Base-by-base conservation (phyloP, 768 basidiomycete genomes). In the Rhizopogon rudus region DNA sequence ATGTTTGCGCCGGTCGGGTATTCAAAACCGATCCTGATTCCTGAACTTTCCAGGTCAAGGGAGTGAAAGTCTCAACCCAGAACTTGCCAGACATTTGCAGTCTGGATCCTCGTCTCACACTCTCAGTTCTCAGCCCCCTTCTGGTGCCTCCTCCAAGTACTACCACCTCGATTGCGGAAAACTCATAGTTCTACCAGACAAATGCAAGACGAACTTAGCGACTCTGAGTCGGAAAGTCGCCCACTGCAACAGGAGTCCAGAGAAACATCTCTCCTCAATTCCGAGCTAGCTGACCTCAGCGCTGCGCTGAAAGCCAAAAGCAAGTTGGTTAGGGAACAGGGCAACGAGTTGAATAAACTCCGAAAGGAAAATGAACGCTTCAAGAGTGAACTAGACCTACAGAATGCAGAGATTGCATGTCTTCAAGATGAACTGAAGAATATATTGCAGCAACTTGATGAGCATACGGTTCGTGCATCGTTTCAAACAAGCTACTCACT, bases 371-470 rank as follows among this genome's bases (percentile, higher is more conserved):
- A 57, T 16, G 28, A 22, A 20, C 16, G 29, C 6, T 4, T 56
- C 14, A 44, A 20, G 35, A 41, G 20, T 8, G 33, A 55, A 12
- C 44, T 42, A 28, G 22, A 53, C 13, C 1, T 33, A 3, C 55
- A 53, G 52, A 54, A 28, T 14, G 40, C 37, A 17, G 42, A 43
- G 9, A 56, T 53, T 9, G 51, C 41, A 31, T 12, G 52, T 20
- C 52, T 56, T 39, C 55, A 56, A 35, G 41, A 40, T 8, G 22
- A 29, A n/a, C 6, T 56, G 29, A 56, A 56, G 17, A 40, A 43
- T 22, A 25, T 53, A 12, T 6, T 40, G 10, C 39, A n/a, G 12
- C 31, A 52, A 12, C 25, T 33, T 5, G 25, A 52, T 16, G 48
- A 53, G 3, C 39, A 53, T 7, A 52, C 49, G 14, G 53, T 53